Base-by-base conservation (phyloP, 352 stramenopile genomes). In the Plasmopara muralis region DNA sequence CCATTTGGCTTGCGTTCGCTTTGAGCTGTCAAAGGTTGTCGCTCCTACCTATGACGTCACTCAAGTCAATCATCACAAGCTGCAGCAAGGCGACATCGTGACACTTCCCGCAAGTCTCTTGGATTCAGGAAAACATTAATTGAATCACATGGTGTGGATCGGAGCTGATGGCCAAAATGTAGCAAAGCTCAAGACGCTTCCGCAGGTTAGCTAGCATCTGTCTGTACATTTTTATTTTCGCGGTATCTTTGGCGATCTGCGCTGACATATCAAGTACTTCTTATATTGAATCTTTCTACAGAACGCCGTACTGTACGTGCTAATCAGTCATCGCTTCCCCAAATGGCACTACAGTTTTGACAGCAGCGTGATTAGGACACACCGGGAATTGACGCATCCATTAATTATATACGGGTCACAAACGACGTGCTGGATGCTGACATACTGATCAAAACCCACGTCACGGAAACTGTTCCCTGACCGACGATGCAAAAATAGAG, bases 331-430 rank as follows among this genome's bases (percentile, higher is more conserved):
- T 28, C 66, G 60, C 18, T 83, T n/a, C n/a, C n/a, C n/a, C n/a
- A n/a, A n/a, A n/a, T n/a, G 72, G 72, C 62, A 71, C 37, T 83
- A 83, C 55, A 69, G 56, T 40, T 83, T 77, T 50, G 61, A 77
- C 47, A 78, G 68, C 37, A 74, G 66, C 40, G 50, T 70, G 16
- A 83, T 63, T 7, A 61, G 70, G 41, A 70, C 43, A 16, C 63
- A 77, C n/a, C n/a, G n/a, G n/a, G n/a, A n/a, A n/a, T n/a, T n/a
- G n/a, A n/a, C n/a, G n/a, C n/a, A n/a, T n/a, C n/a, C n/a, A n/a
- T n/a, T n/a, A n/a, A n/a, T n/a, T n/a, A n/a, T n/a, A n/a, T n/a
- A n/a, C n/a, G n/a, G n/a, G n/a, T n/a, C n/a, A n/a, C n/a, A n/a
- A n/a, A n/a, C n/a, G n/a, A n/a, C n/a, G n/a, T n/a, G n/a, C n/a